Evolutionary conservation across 1,284 basidiomycete species (phyloP), one percentile per base, ranked within the genome.

Genomic region (Naganishia sp.): DNA sequence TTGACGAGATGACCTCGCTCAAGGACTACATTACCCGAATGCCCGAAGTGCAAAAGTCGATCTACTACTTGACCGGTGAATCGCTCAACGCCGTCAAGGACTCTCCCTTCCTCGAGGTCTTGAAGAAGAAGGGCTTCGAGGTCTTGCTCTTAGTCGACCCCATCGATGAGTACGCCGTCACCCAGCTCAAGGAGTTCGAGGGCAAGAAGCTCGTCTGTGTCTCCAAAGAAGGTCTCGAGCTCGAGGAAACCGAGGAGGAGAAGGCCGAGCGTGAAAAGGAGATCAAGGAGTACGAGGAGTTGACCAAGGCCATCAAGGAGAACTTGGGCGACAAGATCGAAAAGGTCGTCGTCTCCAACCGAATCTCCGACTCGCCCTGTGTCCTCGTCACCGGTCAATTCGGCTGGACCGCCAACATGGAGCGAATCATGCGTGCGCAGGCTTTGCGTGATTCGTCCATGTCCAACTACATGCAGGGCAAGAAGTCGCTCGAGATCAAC

Each of bases 111-210:
- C 88, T 99, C 69, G 95, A 99, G 84, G 90, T 94, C 64, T 89
- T 99, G 81, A 98, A 97, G 90, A 95, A 94, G 90, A 99, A 94
- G 87, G 92, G 92, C 84, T 98, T 98, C 81, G 95, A 99, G 83
- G 94, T 98, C 68, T 86, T 99, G 57, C 88, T 99, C 74, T 90
- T 99, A 74, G 92, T 94, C 73, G 95, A 99, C 85, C 96, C 95
- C 78, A 96, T 96, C 77, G 94, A 97, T 80, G 94, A 96, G 83
- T 96, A 95, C 78, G 93, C 93, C 70, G 88, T 96, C 79, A 96
- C 93, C 41, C 94, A 98, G 81, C 88, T 99, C 81, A 99, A 98
- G 87, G 95, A 99, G 85, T 99, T 97, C 76, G 95, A 98, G 70
- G 90, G 91, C 82, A 93, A 95, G 87, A 98, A 97, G 85, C 88